Percentiles rank a stretch among this genome's conserved stretches.
These are phyloP conservation scores for Metschnikowia reukaufii DNA, from an alignment of 805 yeast species.

Conservation along the genomic window DNA sequence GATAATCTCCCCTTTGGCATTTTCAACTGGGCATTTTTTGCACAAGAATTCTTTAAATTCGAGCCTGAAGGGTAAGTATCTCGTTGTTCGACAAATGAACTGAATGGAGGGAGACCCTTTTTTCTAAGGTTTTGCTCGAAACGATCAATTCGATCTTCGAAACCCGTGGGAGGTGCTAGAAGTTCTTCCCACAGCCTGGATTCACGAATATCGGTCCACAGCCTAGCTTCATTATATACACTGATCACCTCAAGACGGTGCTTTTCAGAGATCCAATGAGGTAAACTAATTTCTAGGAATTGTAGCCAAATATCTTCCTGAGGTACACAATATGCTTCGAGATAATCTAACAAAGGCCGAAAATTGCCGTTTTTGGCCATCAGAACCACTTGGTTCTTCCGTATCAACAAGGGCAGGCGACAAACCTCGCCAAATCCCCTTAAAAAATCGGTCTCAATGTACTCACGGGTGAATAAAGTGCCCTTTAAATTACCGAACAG, in stretches of 20 bases:
- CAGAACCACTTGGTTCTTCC: background rate
- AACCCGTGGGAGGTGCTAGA: too few species aligned
- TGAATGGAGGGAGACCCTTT: background rate
- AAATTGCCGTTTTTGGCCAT: background rate
- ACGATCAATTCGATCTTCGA: background rate
- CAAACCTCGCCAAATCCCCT: background rate
- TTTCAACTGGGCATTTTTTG: background rate
- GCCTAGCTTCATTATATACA: too few species aligned
- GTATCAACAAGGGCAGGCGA: background rate
- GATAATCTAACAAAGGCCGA: conserved; percentile 1
- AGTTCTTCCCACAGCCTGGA: too few species aligned
- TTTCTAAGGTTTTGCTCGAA: background rate
- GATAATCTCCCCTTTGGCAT: background rate
- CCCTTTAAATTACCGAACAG: background rate
- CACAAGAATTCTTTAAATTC: background rate
- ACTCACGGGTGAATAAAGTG: background rate
- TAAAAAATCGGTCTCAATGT: background rate
- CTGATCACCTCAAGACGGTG: background rate
- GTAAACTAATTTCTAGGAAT: background rate
- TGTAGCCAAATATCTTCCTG: conserved; percentile 1
- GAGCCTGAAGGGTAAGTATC: background rate
- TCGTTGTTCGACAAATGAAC: background rate
- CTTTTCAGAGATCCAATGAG: background rate
- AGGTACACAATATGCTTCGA: conserved; percentile 1
- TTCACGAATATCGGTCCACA: too few species aligned